Evolutionary conservation across 2,329 filamentous ascomycete genomes (phyloP), one percentile per base, ranked within the genome.

Genomic region (Apiospora arundinis): DNA sequence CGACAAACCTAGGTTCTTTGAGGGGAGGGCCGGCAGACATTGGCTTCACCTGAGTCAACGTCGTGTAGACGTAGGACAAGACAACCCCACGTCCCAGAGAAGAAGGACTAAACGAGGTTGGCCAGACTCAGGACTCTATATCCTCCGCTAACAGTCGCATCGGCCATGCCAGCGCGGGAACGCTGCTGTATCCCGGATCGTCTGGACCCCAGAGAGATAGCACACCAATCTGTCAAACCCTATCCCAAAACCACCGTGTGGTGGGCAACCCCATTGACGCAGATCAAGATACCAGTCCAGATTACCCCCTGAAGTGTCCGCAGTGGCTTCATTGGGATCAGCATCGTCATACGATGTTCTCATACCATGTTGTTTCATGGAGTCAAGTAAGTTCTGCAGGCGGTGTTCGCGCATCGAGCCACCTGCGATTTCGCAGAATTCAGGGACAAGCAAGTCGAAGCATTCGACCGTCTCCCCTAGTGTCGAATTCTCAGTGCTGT

Each of bases 401-500:
- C 93, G 90, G 82, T 97, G 91, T 82, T 97, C 95, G 82, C 95
- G 94, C 85, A 97, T 90, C 4, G 94, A 97, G 46, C 95, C 95
- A 37, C 95, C 95, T 1, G 92, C 93, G 67, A 97, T 89, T 82
- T 98, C 95, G 79, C 93, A 95, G 71, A 95, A 87, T 72, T 95
- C 93, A 21, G 94, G 94, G 21, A 97, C 91, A 21, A 98, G 86
- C 67, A 98, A 88, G 81, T 98, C 95, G 80, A 98, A 98, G 83
- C 94, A 97, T 72, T 95, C 93, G 16, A 94, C 94, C 5, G 94
- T 97, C 66, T 79, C 76, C 65, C 81, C 80, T 18, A 75, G 69
- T 48, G 67, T 52, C 45, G 75, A 69, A n/a, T 4, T 52, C 48
- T 63, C 66, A 68, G 18, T n/a, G 65, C 72, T 73, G 21, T 70